Evolutionary conservation across 176 grass and related monocot genomes (phyloP).

Genomic region (Bothriochloa decipiens): DNA sequence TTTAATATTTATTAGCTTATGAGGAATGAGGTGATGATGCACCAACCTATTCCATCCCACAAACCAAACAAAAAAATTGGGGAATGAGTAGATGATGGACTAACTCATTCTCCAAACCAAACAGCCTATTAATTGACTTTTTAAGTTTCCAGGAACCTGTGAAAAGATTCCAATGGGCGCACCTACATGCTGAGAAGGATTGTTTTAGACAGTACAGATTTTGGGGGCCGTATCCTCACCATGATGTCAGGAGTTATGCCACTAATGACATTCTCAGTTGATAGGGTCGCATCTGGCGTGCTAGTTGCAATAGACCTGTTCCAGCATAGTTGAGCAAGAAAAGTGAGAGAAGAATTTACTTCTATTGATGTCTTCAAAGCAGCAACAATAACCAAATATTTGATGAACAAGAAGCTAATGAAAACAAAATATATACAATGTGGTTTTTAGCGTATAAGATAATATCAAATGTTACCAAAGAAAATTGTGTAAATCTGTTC

Average conservation of each 20-base stretch:
- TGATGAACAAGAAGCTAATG: neutral
- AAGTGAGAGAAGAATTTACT: conserved; percentile 34
- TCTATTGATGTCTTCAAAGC: neutral
- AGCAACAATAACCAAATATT: conserved; percentile 13
- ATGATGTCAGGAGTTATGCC: conserved; percentile 26
- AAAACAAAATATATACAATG: conserved; percentile 5
- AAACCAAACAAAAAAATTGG: too few relatives aligned
- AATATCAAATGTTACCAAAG: conserved; percentile 6
- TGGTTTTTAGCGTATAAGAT: conserved; percentile 15
- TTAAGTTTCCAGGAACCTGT: neutral
- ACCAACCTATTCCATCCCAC: too few relatives aligned
- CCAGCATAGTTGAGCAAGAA: conserved; percentile 16
- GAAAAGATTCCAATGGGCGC: neutral
- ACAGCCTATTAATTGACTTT: neutral
- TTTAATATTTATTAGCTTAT: too few relatives aligned
- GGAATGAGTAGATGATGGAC: too few relatives aligned
- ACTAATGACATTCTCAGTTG: conserved; percentile 50
- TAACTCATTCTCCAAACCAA: too few relatives aligned
- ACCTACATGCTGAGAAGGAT: neutral
- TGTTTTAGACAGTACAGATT: neutral
- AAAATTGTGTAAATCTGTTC: conserved; percentile 5
- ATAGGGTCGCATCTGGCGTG: conserved; percentile 50
- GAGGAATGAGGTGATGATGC: too few relatives aligned
- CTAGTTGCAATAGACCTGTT: conserved; percentile 44
- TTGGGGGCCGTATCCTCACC: conserved; percentile 33